Evolutionary conservation across 495 filamentous ascomycete genomes (phyloP).

Genomic region (Penicillium soppii): DNA sequence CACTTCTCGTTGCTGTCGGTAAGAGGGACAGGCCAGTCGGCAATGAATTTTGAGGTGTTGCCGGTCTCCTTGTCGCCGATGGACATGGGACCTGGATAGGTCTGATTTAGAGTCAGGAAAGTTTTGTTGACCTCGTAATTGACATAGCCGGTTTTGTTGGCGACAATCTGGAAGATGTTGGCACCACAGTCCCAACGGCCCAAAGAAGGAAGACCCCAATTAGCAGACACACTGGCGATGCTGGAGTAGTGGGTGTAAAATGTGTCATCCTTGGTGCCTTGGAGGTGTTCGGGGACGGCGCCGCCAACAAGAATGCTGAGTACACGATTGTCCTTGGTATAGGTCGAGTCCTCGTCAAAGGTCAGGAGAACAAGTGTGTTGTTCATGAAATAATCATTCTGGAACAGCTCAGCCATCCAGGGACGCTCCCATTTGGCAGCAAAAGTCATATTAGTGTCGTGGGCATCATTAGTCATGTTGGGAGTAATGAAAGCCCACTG

Average conservation of each 20-base stretch:
- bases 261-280: slow-evolving; percentile 59
- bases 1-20: slow-evolving; percentile 35
- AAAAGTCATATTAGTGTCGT: slow-evolving; percentile 65
- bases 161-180: slow-evolving; percentile 63
- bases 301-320: slow-evolving; percentile 63
- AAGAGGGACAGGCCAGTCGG: slow-evolving; percentile 42
- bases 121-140: slow-evolving; percentile 50
- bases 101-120: slow-evolving; percentile 44
- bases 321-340: slow-evolving; percentile 53
- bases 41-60: slow-evolving; percentile 22
- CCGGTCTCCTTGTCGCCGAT: slow-evolving; percentile 15
- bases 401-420: slow-evolving; percentile 61
- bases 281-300: slow-evolving; percentile 55
- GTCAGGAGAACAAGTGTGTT: slow-evolving; percentile 47
- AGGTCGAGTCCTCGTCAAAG: slow-evolving; percentile 66
- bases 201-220: slow-evolving; percentile 67
- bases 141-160: slow-evolving; percentile 56
- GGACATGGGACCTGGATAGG: slow-evolving; percentile 46
- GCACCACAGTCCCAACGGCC: slow-evolving; percentile 72
- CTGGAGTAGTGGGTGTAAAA: slow-evolving; percentile 75
- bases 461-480: slow-evolving; percentile 48
- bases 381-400: slow-evolving; percentile 62
- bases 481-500: slow-evolving; percentile 69
- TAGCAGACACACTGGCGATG: slow-evolving; percentile 63
- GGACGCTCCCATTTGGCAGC: slow-evolving; percentile 56